Conservation (phyloP, 108 stramenopile genomes). For the Skeletonema grethae region DNA sequence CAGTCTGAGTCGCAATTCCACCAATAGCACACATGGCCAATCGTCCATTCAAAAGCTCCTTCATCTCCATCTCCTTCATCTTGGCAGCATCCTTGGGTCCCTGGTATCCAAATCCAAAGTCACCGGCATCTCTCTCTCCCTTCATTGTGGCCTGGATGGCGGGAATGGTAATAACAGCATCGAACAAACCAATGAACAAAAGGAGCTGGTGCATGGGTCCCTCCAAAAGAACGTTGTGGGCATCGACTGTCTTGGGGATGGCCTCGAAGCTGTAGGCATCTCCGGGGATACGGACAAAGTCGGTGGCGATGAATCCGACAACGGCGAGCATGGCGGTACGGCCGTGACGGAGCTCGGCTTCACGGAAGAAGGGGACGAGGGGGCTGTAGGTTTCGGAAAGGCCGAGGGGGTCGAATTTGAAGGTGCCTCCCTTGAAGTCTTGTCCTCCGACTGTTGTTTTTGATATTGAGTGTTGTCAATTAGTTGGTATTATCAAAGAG, state of each 20-base stretch:
- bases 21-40: conserved; percentile 93
- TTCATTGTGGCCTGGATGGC: conserved; percentile 70
- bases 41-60: conserved; percentile 66
- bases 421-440: conserved; percentile 59
- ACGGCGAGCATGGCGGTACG: conserved; percentile 91
- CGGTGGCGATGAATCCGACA: conserved; percentile 81
- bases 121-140: conserved; percentile 77
- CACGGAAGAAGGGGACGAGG: conserved; percentile 80
- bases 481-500: background rate
- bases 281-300: conserved; percentile 88
- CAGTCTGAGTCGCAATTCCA: conserved; percentile 87
- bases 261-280: conserved; percentile 79
- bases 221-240: conserved; percentile 70
- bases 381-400: conserved; percentile 68
- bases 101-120: conserved; percentile 75
- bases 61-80: conserved; percentile 54
- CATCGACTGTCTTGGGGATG: conserved; percentile 80
- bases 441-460: conserved; percentile 36
- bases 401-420: conserved; percentile 70
- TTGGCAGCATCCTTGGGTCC: conserved; percentile 54
- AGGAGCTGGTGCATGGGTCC: conserved; percentile 82
- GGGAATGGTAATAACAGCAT: conserved; percentile 57
- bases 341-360: conserved; percentile 86
- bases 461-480: background rate
- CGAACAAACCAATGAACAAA: conserved; percentile 73